Conservation (phyloP, 2,329 filamentous ascomycete genomes). For the Mycosphaerella sp. region DNA sequence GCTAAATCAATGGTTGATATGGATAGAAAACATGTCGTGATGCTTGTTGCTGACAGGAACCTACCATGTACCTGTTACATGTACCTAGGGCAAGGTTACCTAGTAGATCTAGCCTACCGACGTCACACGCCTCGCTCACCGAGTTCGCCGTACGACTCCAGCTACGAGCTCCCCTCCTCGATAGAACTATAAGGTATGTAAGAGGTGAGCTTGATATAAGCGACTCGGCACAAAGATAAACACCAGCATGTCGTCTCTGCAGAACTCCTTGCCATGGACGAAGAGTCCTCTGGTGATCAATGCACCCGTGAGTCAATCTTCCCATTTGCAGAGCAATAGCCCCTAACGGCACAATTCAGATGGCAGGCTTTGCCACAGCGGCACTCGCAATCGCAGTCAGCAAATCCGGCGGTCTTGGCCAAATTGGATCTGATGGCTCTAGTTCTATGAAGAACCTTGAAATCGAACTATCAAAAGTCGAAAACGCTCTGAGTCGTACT, state of each 20-base stretch:
- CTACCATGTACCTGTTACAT: no score
- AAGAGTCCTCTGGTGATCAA: constrained; percentile 20
- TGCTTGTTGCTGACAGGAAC: no score
- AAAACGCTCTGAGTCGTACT: constrained; percentile 7
- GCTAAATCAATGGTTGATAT: no score
- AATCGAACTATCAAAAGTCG: constrained; percentile 17
- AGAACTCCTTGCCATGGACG: constrained; percentile 16
- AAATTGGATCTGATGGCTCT: constrained; percentile 38
- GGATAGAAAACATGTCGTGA: no score
- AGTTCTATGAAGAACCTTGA: constrained; percentile 20
- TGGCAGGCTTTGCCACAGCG: constrained; percentile 46
- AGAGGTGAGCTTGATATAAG: neutral
- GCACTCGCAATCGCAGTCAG: constrained; percentile 56
- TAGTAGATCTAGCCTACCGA: no score
- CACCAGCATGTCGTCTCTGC: constrained; percentile 1
- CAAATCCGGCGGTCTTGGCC: constrained; percentile 44
- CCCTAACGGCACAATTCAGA: constrained; percentile 4
- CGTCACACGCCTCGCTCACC: no score
- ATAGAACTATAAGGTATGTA: no score
- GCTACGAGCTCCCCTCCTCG: no score
- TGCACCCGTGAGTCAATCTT: constrained; percentile 16
- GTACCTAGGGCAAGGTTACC: no score
- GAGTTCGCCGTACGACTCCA: no score
- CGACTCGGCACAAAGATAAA: neutral
- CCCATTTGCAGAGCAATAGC: neutral